Conservation (phyloP, 768 basidiomycete species). For the Cubamyces lactineus region DNA sequence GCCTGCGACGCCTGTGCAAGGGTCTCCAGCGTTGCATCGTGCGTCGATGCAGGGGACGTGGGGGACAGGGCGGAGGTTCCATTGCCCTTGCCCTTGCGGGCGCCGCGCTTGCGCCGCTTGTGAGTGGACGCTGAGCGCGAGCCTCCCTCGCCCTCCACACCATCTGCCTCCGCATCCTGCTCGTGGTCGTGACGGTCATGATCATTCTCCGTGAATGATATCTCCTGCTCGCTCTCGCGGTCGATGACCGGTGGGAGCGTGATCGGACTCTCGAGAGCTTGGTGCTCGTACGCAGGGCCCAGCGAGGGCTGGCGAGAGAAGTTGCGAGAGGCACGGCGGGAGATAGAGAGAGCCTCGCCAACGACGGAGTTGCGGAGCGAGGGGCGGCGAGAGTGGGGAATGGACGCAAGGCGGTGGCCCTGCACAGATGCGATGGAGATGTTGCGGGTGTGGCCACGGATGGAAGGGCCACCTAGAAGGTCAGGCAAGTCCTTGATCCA, state of each 20-base stretch:
- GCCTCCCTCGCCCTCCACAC: conserved; percentile 36
- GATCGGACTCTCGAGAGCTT: conserved; percentile 20
- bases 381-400: conserved; percentile 72
- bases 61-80: conserved; percentile 35
- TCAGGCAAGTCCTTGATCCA: conserved; percentile 87
- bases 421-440: conserved; percentile 63
- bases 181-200: conserved; percentile 31
- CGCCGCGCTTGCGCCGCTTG: conserved; percentile 83
- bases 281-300: conserved; percentile 36
- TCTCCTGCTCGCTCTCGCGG: conserved; percentile 43
- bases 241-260: conserved; percentile 30
- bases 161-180: conserved; percentile 37
- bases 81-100: conserved; percentile 76
- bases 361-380: conserved; percentile 65
- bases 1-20: conserved; percentile 82
- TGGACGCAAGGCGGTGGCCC: conserved; percentile 64
- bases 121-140: conserved; percentile 72
- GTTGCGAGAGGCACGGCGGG: conserved; percentile 53
- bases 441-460: conserved; percentile 54
- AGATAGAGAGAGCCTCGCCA: conserved; percentile 38
- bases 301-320: conserved; percentile 69
- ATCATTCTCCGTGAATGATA: conserved; percentile 31
- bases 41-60: conserved; percentile 32
- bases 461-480: conserved; percentile 53
- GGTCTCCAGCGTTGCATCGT: conserved; percentile 63